phyloP scores from a whole-genome alignment of 106 monocot species.

The Posidonia australis region DNA sequence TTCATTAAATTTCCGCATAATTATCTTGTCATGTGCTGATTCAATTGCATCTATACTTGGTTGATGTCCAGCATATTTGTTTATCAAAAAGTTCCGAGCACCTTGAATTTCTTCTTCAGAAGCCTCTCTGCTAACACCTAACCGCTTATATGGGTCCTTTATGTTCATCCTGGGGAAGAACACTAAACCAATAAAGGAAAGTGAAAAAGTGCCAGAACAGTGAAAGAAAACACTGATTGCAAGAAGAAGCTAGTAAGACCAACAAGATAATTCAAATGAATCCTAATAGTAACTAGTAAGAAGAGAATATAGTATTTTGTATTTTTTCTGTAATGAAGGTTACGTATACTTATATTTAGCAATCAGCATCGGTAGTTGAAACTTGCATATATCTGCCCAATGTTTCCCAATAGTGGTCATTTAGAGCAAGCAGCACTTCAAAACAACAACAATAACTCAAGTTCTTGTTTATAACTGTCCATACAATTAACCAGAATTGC shows the following conservation, averaged over 20 bases:
- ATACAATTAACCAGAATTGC: too few species aligned
- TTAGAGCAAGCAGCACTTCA: too few species aligned
- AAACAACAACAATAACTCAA: too few species aligned
- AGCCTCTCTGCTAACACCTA: constrained; percentile 87
- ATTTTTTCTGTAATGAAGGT: too few species aligned
- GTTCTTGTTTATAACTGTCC: too few species aligned
- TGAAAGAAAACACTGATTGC: neutral
- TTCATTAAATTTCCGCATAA: constrained; percentile 75
- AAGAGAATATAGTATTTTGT: neutral
- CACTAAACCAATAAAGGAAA: constrained; percentile 25
- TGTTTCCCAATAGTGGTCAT: too few species aligned
- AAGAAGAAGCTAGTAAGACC: neutral
- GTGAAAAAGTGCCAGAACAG: neutral
- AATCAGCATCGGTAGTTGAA: too few species aligned
- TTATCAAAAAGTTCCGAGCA: constrained; percentile 80
- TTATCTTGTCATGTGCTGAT: constrained; percentile 91
- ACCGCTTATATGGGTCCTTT: constrained; percentile 78
- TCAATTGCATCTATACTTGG: constrained; percentile 95
- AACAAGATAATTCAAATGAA: neutral
- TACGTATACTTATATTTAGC: too few species aligned
- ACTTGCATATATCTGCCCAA: too few species aligned
- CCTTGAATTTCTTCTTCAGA: constrained; percentile 99
- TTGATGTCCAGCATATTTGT: constrained; percentile 69
- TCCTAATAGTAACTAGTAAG: neutral
- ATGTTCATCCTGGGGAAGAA: constrained; percentile 81